phyloP scores from a whole-genome alignment of 83 land plant genomes.

The Diphasiastrum complanatum region DNA sequence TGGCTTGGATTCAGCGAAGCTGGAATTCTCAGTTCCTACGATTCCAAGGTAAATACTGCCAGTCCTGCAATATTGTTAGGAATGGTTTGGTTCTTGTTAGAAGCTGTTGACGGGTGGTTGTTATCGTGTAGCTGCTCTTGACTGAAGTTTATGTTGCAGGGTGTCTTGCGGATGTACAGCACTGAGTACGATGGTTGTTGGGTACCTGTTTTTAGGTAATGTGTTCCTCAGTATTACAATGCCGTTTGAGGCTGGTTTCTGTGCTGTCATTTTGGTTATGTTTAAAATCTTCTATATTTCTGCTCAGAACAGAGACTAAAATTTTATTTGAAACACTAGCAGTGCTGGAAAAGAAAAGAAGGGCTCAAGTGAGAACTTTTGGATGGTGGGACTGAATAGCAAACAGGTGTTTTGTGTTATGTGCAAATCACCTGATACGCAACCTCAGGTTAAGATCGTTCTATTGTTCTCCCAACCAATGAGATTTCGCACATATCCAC shows the following conservation, averaged over 20 bases:
- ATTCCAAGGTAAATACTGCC: constrained; percentile 58
- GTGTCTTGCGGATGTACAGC: constrained; percentile 56
- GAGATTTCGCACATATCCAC: neutral
- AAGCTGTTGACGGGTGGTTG: too few species aligned
- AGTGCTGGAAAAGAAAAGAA: constrained; percentile 68
- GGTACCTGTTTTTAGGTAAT: constrained; percentile 89
- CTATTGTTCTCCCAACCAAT: neutral
- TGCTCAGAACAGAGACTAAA: neutral
- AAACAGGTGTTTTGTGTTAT: constrained; percentile 66
- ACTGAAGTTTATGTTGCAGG: constrained; percentile 38
- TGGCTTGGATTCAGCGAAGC: constrained; percentile 97
- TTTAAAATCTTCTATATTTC: neutral
- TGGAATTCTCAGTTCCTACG: constrained; percentile 71
- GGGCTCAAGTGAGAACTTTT: constrained; percentile 53
- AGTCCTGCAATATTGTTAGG: neutral
- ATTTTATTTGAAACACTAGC: constrained; percentile 16
- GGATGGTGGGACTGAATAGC: constrained; percentile 81
- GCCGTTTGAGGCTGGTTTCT: too few species aligned
- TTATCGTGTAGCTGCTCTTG: neutral
- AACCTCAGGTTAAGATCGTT: constrained; percentile 52
- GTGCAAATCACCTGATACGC: constrained; percentile 68
- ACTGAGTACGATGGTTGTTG: constrained; percentile 73
- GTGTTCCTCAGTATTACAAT: neutral
- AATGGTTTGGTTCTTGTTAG: neutral
- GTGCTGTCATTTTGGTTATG: neutral